A percentile compares a stretch with the other conserved stretches of the same genome.
These are phyloP conservation scores for Prunus yedoensis DNA, from an alignment of 331 rosid species.

Conservation along the genomic window DNA sequence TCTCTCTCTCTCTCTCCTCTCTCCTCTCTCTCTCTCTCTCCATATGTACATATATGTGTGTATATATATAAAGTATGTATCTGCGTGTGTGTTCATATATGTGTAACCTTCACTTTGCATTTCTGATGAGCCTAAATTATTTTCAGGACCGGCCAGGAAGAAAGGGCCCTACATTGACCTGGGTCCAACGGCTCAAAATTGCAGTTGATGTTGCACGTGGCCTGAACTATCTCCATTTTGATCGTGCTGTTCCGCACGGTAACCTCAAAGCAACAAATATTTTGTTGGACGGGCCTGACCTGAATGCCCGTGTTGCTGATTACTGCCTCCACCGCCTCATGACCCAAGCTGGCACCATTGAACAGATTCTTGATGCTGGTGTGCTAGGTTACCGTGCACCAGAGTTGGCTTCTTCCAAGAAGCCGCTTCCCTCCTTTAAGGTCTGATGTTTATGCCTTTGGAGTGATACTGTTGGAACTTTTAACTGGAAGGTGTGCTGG, in stretches of 20 bases:
- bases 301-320: constrained; percentile 93
- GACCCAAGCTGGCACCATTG: constrained; percentile 93
- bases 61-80: neutral
- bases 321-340: constrained; percentile 97
- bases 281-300: constrained; percentile 78
- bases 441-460: constrained; percentile 95
- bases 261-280: constrained; percentile 91
- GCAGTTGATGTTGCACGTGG: constrained; percentile 99
- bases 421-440: constrained; percentile 94
- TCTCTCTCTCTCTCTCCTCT: too few relatives aligned
- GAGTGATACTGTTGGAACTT: constrained; percentile 85
- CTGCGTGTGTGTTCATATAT: neutral
- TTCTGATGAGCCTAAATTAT: constrained; percentile 19
- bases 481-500: constrained; percentile 97
- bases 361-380: constrained; percentile 96
- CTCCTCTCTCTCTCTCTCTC: neutral
- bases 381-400: constrained; percentile 95
- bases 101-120: constrained; percentile 6
- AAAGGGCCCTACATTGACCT: constrained; percentile 72
- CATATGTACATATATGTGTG: neutral
- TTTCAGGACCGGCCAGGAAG: constrained; percentile 94
- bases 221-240: constrained; percentile 99
- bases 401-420: constrained; percentile 89
- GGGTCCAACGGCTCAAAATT: constrained; percentile 92
- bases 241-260: constrained; percentile 97